Conservation (phyloP, 176 grass and related monocot species). For the Rhynchospora pubera region DNA sequence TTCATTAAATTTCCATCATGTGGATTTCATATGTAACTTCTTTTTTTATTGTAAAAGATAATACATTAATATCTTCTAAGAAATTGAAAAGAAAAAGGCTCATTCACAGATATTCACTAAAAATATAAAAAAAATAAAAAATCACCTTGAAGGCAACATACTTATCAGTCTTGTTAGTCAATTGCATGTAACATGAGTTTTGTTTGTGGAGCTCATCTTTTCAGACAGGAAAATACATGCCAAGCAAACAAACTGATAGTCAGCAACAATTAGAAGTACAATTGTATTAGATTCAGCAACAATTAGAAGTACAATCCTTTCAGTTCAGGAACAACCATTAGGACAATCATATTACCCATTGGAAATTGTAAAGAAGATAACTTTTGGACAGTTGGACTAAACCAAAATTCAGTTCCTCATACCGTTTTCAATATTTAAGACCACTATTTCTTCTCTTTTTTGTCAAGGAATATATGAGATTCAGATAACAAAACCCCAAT, state of each 20-base stretch:
- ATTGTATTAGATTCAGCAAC: too few species aligned
- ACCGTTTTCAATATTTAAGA: too few species aligned
- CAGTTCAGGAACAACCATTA: too few species aligned
- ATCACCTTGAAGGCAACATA: constrained; percentile 82
- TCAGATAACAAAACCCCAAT: not conserved
- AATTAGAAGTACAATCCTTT: not conserved
- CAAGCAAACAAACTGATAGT: not conserved
- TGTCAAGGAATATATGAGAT: too few species aligned
- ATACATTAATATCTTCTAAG: not conserved
- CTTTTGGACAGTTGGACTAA: too few species aligned
- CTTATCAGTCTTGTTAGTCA: constrained; percentile 76
- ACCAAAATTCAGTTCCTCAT: not conserved
- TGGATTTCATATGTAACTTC: not conserved
- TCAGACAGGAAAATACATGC: not conserved
- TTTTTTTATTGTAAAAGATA: not conserved
- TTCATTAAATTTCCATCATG: not conserved
- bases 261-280: not conserved
- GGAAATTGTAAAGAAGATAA: not conserved
- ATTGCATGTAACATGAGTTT: constrained; percentile 58
- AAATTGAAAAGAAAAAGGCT: not conserved
- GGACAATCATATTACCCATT: not conserved
- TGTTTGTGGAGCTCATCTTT: constrained; percentile 70
- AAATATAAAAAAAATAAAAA: not conserved
- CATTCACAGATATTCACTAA: not conserved
- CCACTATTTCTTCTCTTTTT: too few species aligned